A percentile compares a stretch with the other conserved stretches of the same genome.
Conservation (phyloP, 768 basidiomycete genomes). For the Psilocybe subaeruginosa region DNA sequence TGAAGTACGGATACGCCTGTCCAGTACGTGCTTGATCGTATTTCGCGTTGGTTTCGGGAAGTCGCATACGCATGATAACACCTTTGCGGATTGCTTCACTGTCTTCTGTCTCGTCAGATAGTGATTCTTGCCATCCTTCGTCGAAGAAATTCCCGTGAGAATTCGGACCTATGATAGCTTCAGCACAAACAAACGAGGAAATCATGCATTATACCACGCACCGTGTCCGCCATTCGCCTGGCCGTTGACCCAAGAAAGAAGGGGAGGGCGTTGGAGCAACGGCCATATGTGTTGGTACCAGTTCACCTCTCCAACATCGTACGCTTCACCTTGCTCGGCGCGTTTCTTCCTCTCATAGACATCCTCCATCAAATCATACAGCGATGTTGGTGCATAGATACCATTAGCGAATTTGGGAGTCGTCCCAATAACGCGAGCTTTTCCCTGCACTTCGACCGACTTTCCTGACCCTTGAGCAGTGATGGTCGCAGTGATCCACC, state of each 20-base stretch:
- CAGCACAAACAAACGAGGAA: constrained; percentile 8
- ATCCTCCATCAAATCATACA: constrained; percentile 34
- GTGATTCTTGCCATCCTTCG: constrained; percentile 12
- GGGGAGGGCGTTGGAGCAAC: constrained; percentile 22
- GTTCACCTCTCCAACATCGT: constrained; percentile 16
- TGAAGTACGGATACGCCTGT: constrained; percentile 26
- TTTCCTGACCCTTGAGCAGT: neutral
- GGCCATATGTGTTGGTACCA: constrained; percentile 36
- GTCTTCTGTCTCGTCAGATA: constrained; percentile 1
- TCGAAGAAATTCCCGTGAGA: constrained; percentile 20
- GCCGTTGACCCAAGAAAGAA: constrained; percentile 32
- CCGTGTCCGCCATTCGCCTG: constrained; percentile 33
- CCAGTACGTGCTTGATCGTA: constrained; percentile 17
- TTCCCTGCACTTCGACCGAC: constrained; percentile 3
- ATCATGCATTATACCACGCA: neutral
- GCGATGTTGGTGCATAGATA: constrained; percentile 28
- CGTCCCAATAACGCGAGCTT: constrained; percentile 25
- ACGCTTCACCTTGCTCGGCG: neutral
- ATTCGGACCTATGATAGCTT: constrained; percentile 11
- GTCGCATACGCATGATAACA: constrained; percentile 16
- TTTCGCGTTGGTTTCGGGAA: constrained; percentile 15
- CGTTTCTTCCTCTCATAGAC: constrained; percentile 24
- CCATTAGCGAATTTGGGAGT: constrained; percentile 34
- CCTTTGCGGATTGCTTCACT: constrained; percentile 14
- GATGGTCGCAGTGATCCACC: constrained; percentile 29